These are phyloP conservation scores for Collybia mongolica DNA, from an alignment of 768 basidiomycete species.

Conservation along the genomic window DNA sequence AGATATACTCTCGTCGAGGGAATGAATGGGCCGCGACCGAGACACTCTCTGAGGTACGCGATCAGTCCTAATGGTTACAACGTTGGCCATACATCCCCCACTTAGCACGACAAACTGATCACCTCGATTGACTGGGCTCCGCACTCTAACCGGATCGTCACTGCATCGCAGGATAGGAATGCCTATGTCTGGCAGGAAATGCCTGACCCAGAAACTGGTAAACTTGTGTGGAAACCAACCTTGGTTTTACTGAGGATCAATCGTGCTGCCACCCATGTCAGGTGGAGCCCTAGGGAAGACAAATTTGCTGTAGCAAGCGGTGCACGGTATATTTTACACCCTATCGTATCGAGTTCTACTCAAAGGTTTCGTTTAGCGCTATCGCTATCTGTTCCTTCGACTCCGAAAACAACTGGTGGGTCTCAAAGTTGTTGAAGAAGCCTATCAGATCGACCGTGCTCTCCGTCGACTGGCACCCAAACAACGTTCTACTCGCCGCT, in stretches of 20 bases:
- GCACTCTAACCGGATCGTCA: conserved; percentile 94
- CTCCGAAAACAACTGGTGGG: conserved; percentile 99
- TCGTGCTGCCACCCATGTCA: conserved; percentile 90
- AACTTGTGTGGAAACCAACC: conserved; percentile 87
- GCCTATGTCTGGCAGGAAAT: conserved; percentile 97
- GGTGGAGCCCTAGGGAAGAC: conserved; percentile 97
- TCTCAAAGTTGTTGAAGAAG: conserved; percentile 95
- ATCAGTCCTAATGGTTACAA: not conserved
- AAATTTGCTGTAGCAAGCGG: conserved; percentile 99
- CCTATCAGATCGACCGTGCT: conserved; percentile 95
- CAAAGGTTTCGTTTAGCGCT: conserved; percentile 46
- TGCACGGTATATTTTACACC: conserved; percentile 61
- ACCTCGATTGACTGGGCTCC: conserved; percentile 99
- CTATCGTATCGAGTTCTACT: conserved; percentile 2
- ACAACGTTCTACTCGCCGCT: conserved; percentile 95
- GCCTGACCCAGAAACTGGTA: conserved; percentile 70
- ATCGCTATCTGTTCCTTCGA: conserved; percentile 98
- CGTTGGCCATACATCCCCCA: not conserved
- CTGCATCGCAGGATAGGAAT: conserved; percentile 98
- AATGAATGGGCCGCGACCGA: conserved; percentile 70
- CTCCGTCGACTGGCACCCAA: conserved; percentile 97
- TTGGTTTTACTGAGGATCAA: conserved; percentile 95
- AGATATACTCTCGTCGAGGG: conserved; percentile 71
- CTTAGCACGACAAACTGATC: conserved; percentile 94
- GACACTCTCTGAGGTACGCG: conserved; percentile 79